Evolutionary conservation across 306 rosid genomes (phyloP), one percentile per base, ranked within the genome.

Genomic region (Mimosa pudica): DNA sequence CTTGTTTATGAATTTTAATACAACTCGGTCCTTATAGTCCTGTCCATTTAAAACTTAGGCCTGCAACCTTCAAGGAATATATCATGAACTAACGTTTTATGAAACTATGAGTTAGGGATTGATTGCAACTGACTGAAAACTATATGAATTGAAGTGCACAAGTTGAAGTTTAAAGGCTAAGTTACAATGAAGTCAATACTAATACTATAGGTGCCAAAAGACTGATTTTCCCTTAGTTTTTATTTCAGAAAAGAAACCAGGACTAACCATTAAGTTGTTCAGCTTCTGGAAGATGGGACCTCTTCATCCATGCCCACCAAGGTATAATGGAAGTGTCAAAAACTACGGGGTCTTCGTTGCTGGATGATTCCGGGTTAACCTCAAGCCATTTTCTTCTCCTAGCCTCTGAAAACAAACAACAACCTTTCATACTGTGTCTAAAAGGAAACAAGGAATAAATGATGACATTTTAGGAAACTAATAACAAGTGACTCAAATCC

Each of bases 301-400:
- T 87, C 86, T 92, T 95, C 10, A 88, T 80, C 98, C 99, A 95
- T 65, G 98, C 98, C 99, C 98, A 95, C 99, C 99, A 95, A 38
- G 99, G 99, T 52, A 95, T 68, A 64, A 93, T 91, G 84, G 98
- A 91, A 41, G 99, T 91, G 86, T 93, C 99, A 82, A 95, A 95
- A 63, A 90, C 77, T 33, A 95, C 85, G 52, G 97, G 99, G 17
- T 74, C 85, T 18, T 91, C 93, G 33, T 95, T 95, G 73, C 78
- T 93, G 67, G 97, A 86, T 70, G 99, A 86, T 85, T 93, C 98
- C 4, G 96, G 99, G 81, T 90, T 89, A 69, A 70, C 85, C 87
- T 93, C 90, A 12, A 91, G 90, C 99, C 99, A 91, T 82, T 93
- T 95, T 77, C 99, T 91, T 76, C 99, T 93, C 79, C 89, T 88